A percentile compares a stretch with the other conserved stretches of the same genome.
These are phyloP conservation scores for Rhodosorus marinus DNA, from an alignment of 23 red algal species.

Conservation along the genomic window DNA sequence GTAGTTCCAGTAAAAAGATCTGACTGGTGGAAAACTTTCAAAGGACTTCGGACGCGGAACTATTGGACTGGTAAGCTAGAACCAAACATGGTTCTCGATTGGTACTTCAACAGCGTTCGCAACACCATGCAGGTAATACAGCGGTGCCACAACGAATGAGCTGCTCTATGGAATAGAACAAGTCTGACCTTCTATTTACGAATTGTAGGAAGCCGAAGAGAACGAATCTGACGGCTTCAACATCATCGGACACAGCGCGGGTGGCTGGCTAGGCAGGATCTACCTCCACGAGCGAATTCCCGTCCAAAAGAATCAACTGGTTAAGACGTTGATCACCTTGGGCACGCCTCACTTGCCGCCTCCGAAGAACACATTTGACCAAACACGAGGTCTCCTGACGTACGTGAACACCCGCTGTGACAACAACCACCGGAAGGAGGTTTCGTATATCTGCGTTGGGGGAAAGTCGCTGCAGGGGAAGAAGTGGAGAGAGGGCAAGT, in stretches of 20 bases:
- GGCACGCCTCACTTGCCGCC: slow-evolving; percentile 46
- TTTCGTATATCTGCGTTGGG: slow-evolving; percentile 20
- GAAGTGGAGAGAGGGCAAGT: slow-evolving; percentile 12
- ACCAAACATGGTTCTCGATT: slow-evolving; percentile 16
- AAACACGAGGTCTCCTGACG: slow-evolving; percentile 37
- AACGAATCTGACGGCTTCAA: slow-evolving; percentile 7
- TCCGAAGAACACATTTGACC: slow-evolving; percentile 27
- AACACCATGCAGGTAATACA: slow-evolving; percentile 3
- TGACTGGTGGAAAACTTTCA: slow-evolving; percentile 27
- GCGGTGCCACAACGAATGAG: no score
- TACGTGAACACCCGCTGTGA: slow-evolving; percentile 28
- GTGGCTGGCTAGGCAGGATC: slow-evolving; percentile 39
- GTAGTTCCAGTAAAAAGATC: slow-evolving; percentile 21
- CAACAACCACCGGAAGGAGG: slow-evolving; percentile 1
- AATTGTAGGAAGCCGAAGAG: no score
- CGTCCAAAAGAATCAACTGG: slow-evolving; percentile 4
- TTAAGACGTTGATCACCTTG: slow-evolving; percentile 22
- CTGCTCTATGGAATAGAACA: no score
- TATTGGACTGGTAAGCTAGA: slow-evolving; percentile 35
- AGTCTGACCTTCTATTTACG: no score
- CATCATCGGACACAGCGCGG: slow-evolving; percentile 39
- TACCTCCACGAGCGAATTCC: slow-evolving; percentile 31
- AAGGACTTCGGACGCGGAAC: slow-evolving; percentile 11
- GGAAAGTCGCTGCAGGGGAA: slow-evolving; percentile 18
- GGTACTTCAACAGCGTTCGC: slow-evolving; percentile 41